Conservation (phyloP, 148 eudicot species). For the Vaccinium myrtillus region DNA sequence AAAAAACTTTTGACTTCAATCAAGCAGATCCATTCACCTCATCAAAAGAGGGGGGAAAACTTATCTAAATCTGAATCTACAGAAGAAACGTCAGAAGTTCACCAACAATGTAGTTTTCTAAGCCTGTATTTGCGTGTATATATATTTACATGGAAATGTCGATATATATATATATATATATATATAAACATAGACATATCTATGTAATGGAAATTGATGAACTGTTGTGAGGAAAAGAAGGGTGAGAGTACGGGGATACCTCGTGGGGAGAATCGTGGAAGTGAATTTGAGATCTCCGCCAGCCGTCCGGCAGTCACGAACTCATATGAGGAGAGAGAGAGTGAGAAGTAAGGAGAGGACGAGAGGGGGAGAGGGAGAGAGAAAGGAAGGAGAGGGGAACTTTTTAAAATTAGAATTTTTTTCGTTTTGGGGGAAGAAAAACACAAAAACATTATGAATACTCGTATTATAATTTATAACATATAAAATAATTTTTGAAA, state of each 20-base stretch:
- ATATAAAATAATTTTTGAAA: neutral
- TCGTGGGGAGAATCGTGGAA: neutral
- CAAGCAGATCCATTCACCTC: conserved; percentile 17
- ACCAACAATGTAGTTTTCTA: neutral
- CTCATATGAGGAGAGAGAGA: conserved; percentile 8
- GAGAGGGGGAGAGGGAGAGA: neutral
- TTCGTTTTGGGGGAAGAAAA: neutral
- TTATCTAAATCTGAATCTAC: neutral
- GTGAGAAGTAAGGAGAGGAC: conserved; percentile 3
- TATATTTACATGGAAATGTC: neutral
- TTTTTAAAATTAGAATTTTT: conserved; percentile 15
- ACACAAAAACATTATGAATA: neutral
- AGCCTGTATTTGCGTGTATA: neutral
- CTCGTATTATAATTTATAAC: neutral
- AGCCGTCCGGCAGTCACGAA: neutral
- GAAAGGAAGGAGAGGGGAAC: conserved; percentile 26
- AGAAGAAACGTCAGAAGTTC: neutral
- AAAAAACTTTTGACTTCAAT: neutral
- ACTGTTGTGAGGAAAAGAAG: neutral
- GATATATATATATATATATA: neutral
- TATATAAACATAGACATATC: neutral
- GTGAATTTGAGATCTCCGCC: conserved; percentile 26
- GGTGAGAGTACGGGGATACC: neutral
- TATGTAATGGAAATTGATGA: neutral
- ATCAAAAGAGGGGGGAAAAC: neutral